These are phyloP conservation scores for Grigorovia yakushimaensis DNA, from an alignment of 805 yeast species.

Conservation along the genomic window DNA sequence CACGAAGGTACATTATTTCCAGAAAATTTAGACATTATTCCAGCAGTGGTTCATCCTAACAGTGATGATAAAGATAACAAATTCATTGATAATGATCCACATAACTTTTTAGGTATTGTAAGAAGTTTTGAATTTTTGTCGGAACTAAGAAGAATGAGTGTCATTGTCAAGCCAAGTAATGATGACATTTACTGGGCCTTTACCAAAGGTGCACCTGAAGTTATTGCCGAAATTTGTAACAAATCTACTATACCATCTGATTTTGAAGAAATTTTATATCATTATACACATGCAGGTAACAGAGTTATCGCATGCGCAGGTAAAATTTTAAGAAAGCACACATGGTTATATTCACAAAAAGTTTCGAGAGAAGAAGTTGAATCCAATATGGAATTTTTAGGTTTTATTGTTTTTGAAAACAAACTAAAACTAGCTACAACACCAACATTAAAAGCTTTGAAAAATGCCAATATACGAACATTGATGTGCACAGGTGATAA, in stretches of 20 bases:
- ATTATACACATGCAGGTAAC: conserved; percentile 87
- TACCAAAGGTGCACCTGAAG: conserved; percentile 97
- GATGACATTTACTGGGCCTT: conserved; percentile 40
- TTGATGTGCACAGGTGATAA: conserved; percentile 98
- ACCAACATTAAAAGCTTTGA: conserved; percentile 47
- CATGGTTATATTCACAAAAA: conserved; percentile 42
- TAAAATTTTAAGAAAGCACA: conserved; percentile 37
- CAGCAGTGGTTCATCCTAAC: conserved; percentile 41
- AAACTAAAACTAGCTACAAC: conserved; percentile 66
- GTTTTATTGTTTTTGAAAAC: conserved; percentile 89
- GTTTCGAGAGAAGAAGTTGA: conserved; percentile 60
- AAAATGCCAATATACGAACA: conserved; percentile 65
- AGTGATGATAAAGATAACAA: conserved; percentile 18
- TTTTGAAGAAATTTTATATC: conserved; percentile 62
- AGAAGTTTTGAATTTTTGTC: conserved; percentile 76
- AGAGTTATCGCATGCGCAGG: conserved; percentile 93
- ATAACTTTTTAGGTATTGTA: conserved; percentile 36
- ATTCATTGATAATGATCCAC: conserved; percentile 29
- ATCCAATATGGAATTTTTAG: conserved; percentile 58
- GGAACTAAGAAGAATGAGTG: conserved; percentile 83
- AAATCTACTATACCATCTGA: conserved; percentile 63
- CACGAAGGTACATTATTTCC: conserved; percentile 33
- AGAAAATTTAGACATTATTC: conserved; percentile 36
- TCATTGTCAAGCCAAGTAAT: conserved; percentile 44
- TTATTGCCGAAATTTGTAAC: conserved; percentile 68